Evolutionary conservation across 2,329 filamentous ascomycete genomes (phyloP), one percentile per base, ranked within the genome.

Genomic region (Escovopsis sp.): DNA sequence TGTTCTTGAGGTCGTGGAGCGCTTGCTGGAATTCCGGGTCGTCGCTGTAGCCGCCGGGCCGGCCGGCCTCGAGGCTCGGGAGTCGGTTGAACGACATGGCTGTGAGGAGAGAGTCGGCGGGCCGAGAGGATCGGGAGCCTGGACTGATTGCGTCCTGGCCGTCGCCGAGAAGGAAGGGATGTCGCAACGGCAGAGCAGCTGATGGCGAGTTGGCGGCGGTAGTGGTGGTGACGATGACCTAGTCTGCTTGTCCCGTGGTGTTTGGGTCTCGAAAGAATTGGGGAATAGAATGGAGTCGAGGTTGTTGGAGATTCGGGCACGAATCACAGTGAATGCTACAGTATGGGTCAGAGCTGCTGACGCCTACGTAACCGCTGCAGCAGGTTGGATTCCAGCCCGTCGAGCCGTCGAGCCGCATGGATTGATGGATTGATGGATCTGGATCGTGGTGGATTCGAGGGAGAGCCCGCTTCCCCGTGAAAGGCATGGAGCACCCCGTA

Each of bases 81-180:
- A 91, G 74, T 53, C 85, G 84, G 60, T 94, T 84, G 66, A 91
- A 96, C 15, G 89, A 94, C 89, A 96, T 96, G 48, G 30, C 33
- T 40, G 33, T 26, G 9, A 30, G 12, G 9, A 19, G 19, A 15
- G 19, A 38, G 38, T 23, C 23, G 23, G 23, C 4, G 23, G 6
- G 23, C 3, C 23, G 23, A 23, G 23, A 23, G 23, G 23, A 23
- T 23, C 4, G 23, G 6, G 6, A 23, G 23, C 23, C 6, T 23
- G 23, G 23, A 23, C 23, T 23, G 19, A 28, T 26, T 28, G 38
- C 23, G 15, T 33, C 18, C 15, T 33, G 19, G 19, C 39, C 19
- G 19, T 9, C 36, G 32, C 19, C 12, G 12, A 23, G 12, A 23
- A 23, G 23, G 23, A 23, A 23, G 23, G 6, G 6, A 4, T 23